phyloP scores from a whole-genome alignment of 2,329 filamentous ascomycete species.

The Trichoderma oligosporum region DNA sequence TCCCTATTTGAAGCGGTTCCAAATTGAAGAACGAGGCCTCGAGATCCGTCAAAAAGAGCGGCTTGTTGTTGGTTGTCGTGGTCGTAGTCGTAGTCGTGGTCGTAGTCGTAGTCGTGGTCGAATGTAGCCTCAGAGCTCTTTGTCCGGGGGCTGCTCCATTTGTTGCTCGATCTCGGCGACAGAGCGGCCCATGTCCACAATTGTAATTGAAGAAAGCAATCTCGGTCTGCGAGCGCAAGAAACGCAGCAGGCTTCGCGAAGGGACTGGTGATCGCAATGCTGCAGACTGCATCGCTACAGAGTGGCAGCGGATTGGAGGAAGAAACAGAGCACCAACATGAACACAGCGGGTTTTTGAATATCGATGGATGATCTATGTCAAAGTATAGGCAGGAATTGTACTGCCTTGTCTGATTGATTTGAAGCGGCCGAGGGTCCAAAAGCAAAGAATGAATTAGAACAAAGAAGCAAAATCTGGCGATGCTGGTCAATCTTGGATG shows the following conservation, averaged over 20 bases:
- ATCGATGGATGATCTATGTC: not conserved
- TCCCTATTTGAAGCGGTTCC: constrained; percentile 23
- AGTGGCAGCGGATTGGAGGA: constrained; percentile 17
- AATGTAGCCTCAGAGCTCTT: constrained; percentile 18
- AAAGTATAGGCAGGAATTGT: no score
- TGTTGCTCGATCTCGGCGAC: not conserved
- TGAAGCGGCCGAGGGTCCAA: no score
- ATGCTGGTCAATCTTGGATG: not conserved
- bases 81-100: no score
- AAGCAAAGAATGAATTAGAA: no score
- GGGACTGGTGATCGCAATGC: constrained; percentile 45
- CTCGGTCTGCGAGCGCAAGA: constrained; percentile 68
- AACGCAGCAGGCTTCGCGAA: constrained; percentile 61
- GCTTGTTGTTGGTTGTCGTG: not conserved
- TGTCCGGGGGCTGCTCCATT: not conserved
- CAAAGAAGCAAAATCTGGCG: not conserved
- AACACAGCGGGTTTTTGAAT: constrained; percentile 9
- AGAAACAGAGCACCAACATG: constrained; percentile 16
- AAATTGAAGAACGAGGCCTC: constrained; percentile 32
- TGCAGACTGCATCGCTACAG: constrained; percentile 41
- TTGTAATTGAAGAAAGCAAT: constrained; percentile 49
- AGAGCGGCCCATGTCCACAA: constrained; percentile 20
- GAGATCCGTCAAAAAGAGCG: constrained; percentile 14
- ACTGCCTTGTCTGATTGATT: no score
- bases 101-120: no score